Evolutionary conservation across 2,329 filamentous ascomycete species (phyloP), one percentile per base, ranked within the genome.

Genomic region (Fusarium sublunatum): DNA sequence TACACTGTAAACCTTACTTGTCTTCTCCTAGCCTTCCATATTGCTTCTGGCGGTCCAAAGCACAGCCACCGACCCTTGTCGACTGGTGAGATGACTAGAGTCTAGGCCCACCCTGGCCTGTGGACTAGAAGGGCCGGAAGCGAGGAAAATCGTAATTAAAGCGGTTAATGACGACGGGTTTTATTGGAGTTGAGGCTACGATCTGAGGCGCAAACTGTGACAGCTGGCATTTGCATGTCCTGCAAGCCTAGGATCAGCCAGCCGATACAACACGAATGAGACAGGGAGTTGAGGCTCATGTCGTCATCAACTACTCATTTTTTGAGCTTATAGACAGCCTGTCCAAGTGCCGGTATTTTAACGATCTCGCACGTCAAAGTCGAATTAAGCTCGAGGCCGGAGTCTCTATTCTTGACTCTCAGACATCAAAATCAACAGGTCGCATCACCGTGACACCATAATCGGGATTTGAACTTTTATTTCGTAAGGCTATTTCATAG

Each of bases 131-230:
- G 56, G 46, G 41, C 55, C n/a, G 15, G 25, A 32, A 22, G 19
- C 51, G 55, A 60, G 48, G 55, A 34, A 60, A 55, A 60, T 60
- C 57, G 42, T 29, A 60, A 60, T 60, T 35, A 60, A 60, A 60
- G 31, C 49, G 25, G 15, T 1, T 34, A 32, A 56, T 50, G 8
- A n/a, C 45, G 38, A 36, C 45, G 38, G 32, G 34, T 24, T 40
- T 53, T 26, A 39, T 31, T 34, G 36, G 41, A 10, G 9, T 8
- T 59, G 45, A 44, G 32, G 35, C 28, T 40, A 19, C 11, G 24
- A 7, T 39, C 12, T 54, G 55, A 60, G 47, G 57, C 57, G 41
- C 10, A 3, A 48, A 11, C 5, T 54, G 55, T 60, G 35, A n/a
- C 57, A 60, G n/a, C 7, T 13, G 13, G 24, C 11, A 15, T 31